Conservation (phyloP, 768 basidiomycete species). For the Mycena chlorophos region DNA sequence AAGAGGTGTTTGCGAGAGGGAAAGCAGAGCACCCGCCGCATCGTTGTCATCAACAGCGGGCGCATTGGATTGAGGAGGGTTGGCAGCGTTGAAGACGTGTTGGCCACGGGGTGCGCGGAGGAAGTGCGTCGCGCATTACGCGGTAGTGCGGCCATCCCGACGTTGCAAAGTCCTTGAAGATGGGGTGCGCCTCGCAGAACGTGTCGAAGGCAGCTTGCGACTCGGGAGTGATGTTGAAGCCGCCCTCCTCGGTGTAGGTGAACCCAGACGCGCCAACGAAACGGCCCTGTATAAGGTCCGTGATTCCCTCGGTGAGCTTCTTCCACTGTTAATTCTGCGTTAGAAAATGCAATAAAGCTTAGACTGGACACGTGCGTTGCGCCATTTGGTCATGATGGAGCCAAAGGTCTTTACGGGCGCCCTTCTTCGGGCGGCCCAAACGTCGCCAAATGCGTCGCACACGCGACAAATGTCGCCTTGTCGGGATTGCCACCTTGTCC, state of each 20-base stretch:
- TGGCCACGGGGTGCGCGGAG: too few species aligned
- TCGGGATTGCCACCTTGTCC: neutral
- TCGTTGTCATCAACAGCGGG: neutral
- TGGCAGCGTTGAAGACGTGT: neutral
- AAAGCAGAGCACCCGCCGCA: neutral
- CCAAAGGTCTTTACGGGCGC: neutral
- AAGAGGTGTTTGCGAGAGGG: neutral
- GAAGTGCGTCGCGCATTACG: neutral
- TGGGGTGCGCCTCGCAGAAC: neutral
- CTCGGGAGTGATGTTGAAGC: neutral
- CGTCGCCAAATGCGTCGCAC: neutral
- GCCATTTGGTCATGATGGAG: neutral
- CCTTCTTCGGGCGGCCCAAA: too few species aligned
- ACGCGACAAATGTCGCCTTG: neutral
- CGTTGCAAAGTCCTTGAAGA: neutral
- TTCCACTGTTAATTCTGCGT: neutral
- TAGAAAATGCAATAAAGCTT: neutral
- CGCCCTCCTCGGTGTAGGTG: neutral
- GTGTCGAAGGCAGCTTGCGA: neutral
- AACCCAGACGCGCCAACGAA: neutral
- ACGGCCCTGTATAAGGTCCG: neutral
- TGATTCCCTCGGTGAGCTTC: neutral
- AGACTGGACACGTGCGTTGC: neutral
- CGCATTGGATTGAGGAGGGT: neutral
- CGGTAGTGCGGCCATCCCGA: neutral